phyloP scores from a whole-genome alignment of 2,329 filamentous ascomycete species.

The Rutstroemia sp. region DNA sequence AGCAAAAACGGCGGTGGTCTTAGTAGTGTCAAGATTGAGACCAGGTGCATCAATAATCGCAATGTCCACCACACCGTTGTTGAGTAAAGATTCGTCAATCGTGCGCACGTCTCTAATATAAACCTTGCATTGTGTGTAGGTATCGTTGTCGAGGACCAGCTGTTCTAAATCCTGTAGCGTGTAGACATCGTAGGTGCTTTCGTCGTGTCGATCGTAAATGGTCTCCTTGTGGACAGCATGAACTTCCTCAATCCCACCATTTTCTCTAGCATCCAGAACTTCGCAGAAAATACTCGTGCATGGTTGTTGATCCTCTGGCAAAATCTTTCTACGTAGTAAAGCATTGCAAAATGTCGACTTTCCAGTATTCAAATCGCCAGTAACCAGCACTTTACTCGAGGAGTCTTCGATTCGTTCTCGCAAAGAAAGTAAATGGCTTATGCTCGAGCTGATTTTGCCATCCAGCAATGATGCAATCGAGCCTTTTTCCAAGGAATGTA shows the following conservation, averaged over 20 bases:
- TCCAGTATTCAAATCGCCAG: slow-evolving; percentile 91
- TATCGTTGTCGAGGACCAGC: slow-evolving; percentile 81
- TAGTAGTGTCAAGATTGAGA: slow-evolving; percentile 89
- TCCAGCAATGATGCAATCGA: slow-evolving; percentile 88
- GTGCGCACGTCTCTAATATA: slow-evolving; percentile 86
- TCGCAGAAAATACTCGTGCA: slow-evolving; percentile 99
- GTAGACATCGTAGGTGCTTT: slow-evolving; percentile 89
- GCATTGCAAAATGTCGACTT: slow-evolving; percentile 99
- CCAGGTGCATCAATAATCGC: slow-evolving; percentile 95
- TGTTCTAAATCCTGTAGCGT: slow-evolving; percentile 71
- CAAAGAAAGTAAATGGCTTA: slow-evolving; percentile 80
- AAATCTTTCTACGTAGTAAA: slow-evolving; percentile 80
- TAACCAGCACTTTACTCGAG: slow-evolving; percentile 92
- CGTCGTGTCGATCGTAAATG: slow-evolving; percentile 80
- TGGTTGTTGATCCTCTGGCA: slow-evolving; percentile 95
- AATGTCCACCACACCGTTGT: slow-evolving; percentile 97
- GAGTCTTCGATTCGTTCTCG: slow-evolving; percentile 95
- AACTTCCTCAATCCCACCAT: slow-evolving; percentile 86
- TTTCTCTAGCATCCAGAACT: slow-evolving; percentile 86
- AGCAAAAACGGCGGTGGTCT: slow-evolving; percentile 95
- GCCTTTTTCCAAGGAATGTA: slow-evolving; percentile 87
- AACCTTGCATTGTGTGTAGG: slow-evolving; percentile 92
- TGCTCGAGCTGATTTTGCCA: slow-evolving; percentile 88
- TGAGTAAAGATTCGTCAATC: slow-evolving; percentile 88
- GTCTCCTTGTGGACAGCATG: slow-evolving; percentile 83